These are phyloP conservation scores for Kitagawia praeruptora DNA, from an alignment of 129 eudicot genomes.

Conservation along the genomic window DNA sequence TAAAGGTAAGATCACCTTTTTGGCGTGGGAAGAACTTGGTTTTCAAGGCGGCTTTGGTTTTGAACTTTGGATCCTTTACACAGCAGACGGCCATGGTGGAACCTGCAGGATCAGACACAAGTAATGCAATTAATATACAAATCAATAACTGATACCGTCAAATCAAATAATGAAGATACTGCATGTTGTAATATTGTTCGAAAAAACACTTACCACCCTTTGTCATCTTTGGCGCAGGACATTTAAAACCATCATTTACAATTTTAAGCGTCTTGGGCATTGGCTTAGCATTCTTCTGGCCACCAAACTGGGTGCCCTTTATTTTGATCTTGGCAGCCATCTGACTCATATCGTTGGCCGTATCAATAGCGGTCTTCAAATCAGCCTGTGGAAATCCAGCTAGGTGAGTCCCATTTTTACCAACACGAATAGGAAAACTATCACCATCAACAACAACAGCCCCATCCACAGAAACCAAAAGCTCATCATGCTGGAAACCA, in stretches of 20 bases:
- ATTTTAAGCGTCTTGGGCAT: conserved; percentile 76
- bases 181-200: neutral
- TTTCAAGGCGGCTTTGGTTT: conserved; percentile 19
- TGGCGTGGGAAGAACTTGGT: conserved; percentile 44
- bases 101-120: conserved; percentile 1
- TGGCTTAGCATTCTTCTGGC: conserved; percentile 25
- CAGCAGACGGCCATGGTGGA: conserved; percentile 60
- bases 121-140: neutral
- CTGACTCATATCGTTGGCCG: conserved; percentile 55
- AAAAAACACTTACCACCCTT: conserved; percentile 14
- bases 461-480: conserved; percentile 48
- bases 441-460: conserved; percentile 48
- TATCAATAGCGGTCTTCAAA: conserved; percentile 78
- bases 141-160: neutral
- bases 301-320: conserved; percentile 66
- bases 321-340: conserved; percentile 43
- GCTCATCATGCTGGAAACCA: conserved; percentile 58
- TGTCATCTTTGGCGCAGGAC: conserved; percentile 47
- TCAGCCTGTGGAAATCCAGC: conserved; percentile 66
- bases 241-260: conserved; percentile 63
- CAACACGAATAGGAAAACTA: conserved; percentile 43
- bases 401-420: conserved; percentile 55
- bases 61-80: conserved; percentile 60
- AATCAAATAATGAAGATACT: neutral
- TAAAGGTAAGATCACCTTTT: conserved; percentile 59